Evolutionary conservation across 306 rosid genomes (phyloP).

Genomic region (Vigna nakashimae): DNA sequence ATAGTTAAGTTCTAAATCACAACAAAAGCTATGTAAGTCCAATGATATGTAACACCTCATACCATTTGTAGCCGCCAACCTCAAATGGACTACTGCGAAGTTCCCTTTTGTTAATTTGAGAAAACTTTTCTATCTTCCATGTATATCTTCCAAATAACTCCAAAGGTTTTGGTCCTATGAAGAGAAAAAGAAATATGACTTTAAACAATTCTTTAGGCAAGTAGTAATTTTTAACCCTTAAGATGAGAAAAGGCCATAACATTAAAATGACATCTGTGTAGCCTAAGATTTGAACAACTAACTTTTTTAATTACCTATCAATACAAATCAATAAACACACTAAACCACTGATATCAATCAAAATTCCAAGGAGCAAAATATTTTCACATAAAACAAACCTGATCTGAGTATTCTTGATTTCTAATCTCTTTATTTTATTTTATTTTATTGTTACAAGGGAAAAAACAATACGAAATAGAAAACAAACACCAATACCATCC

Average conservation of each 20-base stretch:
- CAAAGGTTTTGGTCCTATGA: constrained; percentile 86
- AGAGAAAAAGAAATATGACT: constrained; percentile 25
- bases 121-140: constrained; percentile 98
- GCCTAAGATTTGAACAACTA: constrained; percentile 15
- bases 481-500: not conserved
- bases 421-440: not conserved
- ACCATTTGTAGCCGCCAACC: constrained; percentile 99
- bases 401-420: not conserved
- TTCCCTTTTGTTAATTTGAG: constrained; percentile 95
- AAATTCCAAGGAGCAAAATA: constrained; percentile 5
- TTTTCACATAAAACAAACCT: not conserved
- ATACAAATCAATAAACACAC: constrained; percentile 14
- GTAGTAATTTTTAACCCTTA: not conserved
- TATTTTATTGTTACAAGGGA: too few relatives aligned
- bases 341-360: constrained; percentile 17
- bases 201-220: not conserved
- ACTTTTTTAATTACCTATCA: constrained; percentile 9
- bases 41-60: constrained; percentile 43
- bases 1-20: constrained; percentile 12
- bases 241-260: not conserved
- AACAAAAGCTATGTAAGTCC: constrained; percentile 23
- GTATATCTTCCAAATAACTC: constrained; percentile 88
- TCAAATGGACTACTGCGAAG: constrained; percentile 97
- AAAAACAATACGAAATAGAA: too few relatives aligned
- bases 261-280: not conserved